Base-by-base conservation (phyloP, 75 land plant genomes). In the Picea sitchensis region DNA sequence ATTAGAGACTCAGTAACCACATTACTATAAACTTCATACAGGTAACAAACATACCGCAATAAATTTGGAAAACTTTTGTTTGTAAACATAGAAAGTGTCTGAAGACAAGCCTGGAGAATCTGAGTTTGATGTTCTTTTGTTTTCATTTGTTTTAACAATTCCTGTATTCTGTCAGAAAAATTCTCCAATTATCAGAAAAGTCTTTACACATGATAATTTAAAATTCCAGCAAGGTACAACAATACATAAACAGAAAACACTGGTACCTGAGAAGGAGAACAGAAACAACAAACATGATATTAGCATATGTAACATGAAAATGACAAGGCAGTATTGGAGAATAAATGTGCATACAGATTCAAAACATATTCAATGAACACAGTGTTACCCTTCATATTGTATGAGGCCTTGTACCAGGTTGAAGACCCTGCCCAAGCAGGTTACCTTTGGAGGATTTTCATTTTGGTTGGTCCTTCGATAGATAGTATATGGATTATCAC, bases 31-130 rank as follows among this genome's bases (percentile, higher is more conserved):
- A 38, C 23, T 6, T 8, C 21, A 18, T 41, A 69, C n/a, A 41
- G 20, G 7, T 41, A 69, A 69, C 51, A 69, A 38, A 41, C 44
- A 41, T 69, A 69, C 73, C 73, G 9, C 44, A 47, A 69, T 18
- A 69, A 41, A 17, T 69, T 69, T 34, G 9, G 54, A 11, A 18
- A 6, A 69, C 11, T 2, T 69, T 20, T 69, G 9, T 18, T 41
- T 9, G 73, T 20, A 7, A 17, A 41, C 23, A 38, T 69, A 47
- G 73, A 69, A n/a, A 69, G 73, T 7, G 73, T 69, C 26, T 41
- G 73, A 69, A 69, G 54, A 41, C 73, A 69, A 21, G 54, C 47
- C 54, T 69, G 54, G 73, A 69, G 73, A 41, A 41, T 38, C 51
- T 47, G 20, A 69, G 13, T 11, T 18, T 69, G 15, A 4, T 18